Percentiles rank a stretch among this genome's conserved stretches.
phyloP scores from a whole-genome alignment of 805 yeast genomes.

The Candida pini region DNA sequence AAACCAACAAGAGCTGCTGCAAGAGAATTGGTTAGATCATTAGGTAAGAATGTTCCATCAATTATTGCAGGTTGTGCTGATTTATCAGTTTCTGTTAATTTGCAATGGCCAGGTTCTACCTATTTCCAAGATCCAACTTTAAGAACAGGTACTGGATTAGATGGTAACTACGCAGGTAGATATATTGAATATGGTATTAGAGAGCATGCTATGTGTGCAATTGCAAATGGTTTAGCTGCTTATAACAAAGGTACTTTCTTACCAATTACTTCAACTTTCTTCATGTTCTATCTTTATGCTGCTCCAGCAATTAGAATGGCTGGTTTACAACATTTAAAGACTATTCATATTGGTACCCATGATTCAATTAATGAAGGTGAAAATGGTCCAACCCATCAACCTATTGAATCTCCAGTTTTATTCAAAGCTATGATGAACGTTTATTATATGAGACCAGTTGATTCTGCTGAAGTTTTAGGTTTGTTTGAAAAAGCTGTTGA shows the following conservation, averaged over 20 bases:
- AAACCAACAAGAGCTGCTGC: slow-evolving; percentile 93
- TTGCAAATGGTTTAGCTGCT: slow-evolving; percentile 94
- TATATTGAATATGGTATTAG: slow-evolving; percentile 97
- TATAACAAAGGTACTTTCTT: slow-evolving; percentile 87
- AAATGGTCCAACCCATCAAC: slow-evolving; percentile 93
- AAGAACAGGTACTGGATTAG: slow-evolving; percentile 36
- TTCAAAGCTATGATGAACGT: slow-evolving; percentile 75
- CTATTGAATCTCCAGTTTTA: slow-evolving; percentile 72
- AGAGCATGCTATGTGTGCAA: slow-evolving; percentile 99
- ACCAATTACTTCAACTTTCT: slow-evolving; percentile 46
- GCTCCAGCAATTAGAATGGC: slow-evolving; percentile 85
- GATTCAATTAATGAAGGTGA: slow-evolving; percentile 89
- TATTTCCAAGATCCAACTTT: slow-evolving; percentile 89
- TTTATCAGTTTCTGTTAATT: slow-evolving; percentile 84
- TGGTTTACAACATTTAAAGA: slow-evolving; percentile 76
- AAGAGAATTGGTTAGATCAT: slow-evolving; percentile 65
- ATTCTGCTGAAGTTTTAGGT: slow-evolving; percentile 83
- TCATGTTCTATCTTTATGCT: slow-evolving; percentile 85
- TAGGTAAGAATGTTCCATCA: slow-evolving; percentile 55
- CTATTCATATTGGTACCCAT: slow-evolving; percentile 84
- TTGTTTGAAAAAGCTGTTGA: slow-evolving; percentile 65
- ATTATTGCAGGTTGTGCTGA: slow-evolving; percentile 97
- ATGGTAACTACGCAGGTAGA: slow-evolving; percentile 84
- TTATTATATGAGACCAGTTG: slow-evolving; percentile 89
- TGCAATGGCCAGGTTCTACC: slow-evolving; percentile 77